Percentiles rank a stretch among this genome's conserved stretches.
phyloP scores from a whole-genome alignment of 805 yeast species.

The Lachancea thermotolerans region DNA sequence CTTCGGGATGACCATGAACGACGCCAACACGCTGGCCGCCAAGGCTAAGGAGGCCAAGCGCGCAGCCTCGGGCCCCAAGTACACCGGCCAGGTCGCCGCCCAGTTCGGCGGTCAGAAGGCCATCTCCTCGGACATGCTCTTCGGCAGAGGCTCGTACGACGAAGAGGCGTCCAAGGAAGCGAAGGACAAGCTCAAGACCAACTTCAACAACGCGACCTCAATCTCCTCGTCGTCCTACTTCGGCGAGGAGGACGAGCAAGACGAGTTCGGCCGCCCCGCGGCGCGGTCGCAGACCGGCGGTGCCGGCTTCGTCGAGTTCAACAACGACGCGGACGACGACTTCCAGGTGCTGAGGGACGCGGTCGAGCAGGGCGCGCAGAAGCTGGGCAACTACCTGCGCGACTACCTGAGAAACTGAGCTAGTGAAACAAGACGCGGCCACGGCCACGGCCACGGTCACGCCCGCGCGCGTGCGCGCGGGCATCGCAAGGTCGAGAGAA shows the following conservation, averaged over 20 bases:
- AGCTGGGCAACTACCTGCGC: conserved; percentile 75
- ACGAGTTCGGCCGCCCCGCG: conserved; percentile 23
- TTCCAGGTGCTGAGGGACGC: conserved; percentile 84
- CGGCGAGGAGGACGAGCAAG: conserved; percentile 53
- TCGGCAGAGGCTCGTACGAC: conserved; percentile 83
- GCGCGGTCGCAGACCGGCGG: conserved; percentile 21
- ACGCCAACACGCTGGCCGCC: conserved; percentile 42
- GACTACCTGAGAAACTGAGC: conserved; percentile 60
- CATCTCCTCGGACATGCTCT: conserved; percentile 90
- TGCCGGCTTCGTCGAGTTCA: conserved; percentile 56
- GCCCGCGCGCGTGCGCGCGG: too few species aligned
- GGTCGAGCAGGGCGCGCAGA: conserved; percentile 88
- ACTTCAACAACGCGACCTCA: conserved; percentile 76
- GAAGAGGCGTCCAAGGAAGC: conserved; percentile 77
- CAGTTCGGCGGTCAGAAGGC: conserved; percentile 89
- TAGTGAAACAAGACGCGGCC: not conserved
- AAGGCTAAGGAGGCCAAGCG: conserved; percentile 32
- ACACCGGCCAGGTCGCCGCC: conserved; percentile 66
- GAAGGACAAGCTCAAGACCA: conserved; percentile 61
- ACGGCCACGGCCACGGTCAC: too few species aligned
- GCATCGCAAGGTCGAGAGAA: not conserved
- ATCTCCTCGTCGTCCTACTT: conserved; percentile 91
- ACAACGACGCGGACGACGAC: conserved; percentile 81
- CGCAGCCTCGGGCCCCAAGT: conserved; percentile 49
- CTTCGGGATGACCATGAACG: conserved; percentile 77